Base-by-base conservation (phyloP, 352 stramenopile genomes). In the Stramenopiles sp. region DNA sequence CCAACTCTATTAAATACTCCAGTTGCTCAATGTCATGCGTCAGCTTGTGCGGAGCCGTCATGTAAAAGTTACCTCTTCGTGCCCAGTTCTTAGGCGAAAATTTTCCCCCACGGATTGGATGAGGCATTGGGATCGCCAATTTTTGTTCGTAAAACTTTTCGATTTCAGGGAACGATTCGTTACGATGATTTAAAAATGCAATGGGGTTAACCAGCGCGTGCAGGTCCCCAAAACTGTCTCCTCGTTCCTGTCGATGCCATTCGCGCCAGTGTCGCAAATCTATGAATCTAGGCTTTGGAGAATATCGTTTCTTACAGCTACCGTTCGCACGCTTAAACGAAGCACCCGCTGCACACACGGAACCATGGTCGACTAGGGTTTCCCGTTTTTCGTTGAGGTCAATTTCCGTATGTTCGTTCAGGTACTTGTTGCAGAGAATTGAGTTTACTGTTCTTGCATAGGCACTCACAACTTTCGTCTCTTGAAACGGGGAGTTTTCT, bases 1-100 rank as follows among this genome's bases (percentile, higher is more conserved):
- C 6, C 35, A 31, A 69, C 1, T 37, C 1, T 0, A 79, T 71
- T 6, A 73, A 43, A 35, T 76, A 6, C 31, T 31, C 34, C 1
- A 82, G 33, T 75, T 82, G 79, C 31, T 82, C 79, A 18, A 35
- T 35, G 35, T 80, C 75, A 74, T 82, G 79, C 33, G 77, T 53
- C 18, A 82, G 74, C 32, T 82, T 81, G 76, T 81, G 77, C 35
- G 74, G 49, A 6, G 78, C 75, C 6, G 78, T 81, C 6, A 82
- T 30, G 74, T 79, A 80, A 18, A 81, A 79, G 74, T 75, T 80
- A 18, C 79, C 79, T 18, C 79, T 53, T 12, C 31, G 82, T 79
- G 2, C 84, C 73, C 43, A 63, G 12, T 63, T 63, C 43, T 12
- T 63, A 63, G 43, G 43, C 25, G 43, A 63, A 18, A 63, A 63